phyloP scores from a whole-genome alignment of 2,329 filamentous ascomycete genomes.

The Leptographium lundbergii region DNA sequence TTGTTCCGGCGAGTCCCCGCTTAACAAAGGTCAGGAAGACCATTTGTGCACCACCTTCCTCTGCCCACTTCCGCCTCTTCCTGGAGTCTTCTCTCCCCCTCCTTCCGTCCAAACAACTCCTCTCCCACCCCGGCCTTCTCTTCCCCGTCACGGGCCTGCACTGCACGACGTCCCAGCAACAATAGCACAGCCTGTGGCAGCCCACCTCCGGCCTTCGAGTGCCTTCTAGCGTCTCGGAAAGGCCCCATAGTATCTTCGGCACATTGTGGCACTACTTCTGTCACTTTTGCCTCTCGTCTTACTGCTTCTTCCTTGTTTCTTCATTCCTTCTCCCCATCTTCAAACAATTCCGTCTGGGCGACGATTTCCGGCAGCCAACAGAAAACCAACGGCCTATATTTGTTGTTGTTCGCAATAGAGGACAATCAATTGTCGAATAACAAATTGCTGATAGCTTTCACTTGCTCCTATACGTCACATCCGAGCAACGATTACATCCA shows the following conservation, averaged over 20 bases:
- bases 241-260: background rate
- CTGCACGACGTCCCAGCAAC: background rate
- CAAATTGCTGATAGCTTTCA: background rate
- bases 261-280: background rate
- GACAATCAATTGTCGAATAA: background rate
- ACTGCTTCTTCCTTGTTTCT: background rate
- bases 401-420: background rate
- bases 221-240: background rate
- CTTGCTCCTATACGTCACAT: background rate
- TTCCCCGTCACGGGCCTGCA: background rate
- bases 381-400: background rate
- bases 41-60: conserved; percentile 1
- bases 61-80: conserved; percentile 1
- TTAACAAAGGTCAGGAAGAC: background rate
- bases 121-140: background rate
- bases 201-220: background rate
- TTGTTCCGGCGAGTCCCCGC: background rate
- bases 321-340: background rate
- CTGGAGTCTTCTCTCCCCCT: background rate
- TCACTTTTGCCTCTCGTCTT: background rate
- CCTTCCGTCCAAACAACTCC: background rate
- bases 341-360: background rate
- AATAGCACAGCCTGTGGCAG: background rate
- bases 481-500: background rate
- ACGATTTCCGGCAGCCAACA: background rate